A percentile compares a stretch with the other conserved stretches of the same genome.
Evolutionary conservation across 257 asterid species (phyloP).

Genomic region (Fraxinus excelsior): DNA sequence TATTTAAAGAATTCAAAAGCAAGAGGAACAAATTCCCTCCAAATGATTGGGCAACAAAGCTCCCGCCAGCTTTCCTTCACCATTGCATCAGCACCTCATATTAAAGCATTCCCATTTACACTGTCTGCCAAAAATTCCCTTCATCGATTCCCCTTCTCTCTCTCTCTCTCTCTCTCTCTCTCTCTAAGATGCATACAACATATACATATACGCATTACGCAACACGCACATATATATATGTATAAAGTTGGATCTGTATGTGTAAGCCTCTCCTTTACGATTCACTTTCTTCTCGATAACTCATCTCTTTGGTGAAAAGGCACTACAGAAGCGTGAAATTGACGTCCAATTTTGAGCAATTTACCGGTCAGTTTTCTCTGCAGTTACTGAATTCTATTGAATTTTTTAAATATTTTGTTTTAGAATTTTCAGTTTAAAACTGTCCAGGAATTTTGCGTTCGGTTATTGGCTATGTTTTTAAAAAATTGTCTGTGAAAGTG

Average conservation of each 20-base stretch:
- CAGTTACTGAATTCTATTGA: background rate
- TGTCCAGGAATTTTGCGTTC: background rate
- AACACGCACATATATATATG: background rate
- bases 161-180: background rate
- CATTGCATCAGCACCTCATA: background rate
- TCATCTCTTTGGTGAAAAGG: slow-evolving; percentile 26
- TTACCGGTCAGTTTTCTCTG: slow-evolving; percentile 29
- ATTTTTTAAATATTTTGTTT: background rate
- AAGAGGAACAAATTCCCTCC: slow-evolving; percentile 48
- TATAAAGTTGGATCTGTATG: background rate
- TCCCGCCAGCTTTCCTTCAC: background rate
- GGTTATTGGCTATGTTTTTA: background rate
- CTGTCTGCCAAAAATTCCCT: slow-evolving; percentile 14
- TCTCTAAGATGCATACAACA: background rate
- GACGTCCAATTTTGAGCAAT: slow-evolving; percentile 35
- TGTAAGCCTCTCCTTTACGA: slow-evolving; percentile 24
- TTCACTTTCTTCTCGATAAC: slow-evolving; percentile 30
- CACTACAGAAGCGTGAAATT: slow-evolving; percentile 37
- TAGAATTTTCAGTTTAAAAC: background rate
- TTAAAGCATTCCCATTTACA: background rate
- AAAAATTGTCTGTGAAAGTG: background rate
- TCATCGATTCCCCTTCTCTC: slow-evolving; percentile 8
- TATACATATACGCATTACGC: background rate
- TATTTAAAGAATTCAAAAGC: slow-evolving; percentile 10
- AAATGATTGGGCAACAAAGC: slow-evolving; percentile 40